Base-by-base conservation (phyloP, 2,329 filamentous ascomycete genomes). In the Pezicula rhizophila region DNA sequence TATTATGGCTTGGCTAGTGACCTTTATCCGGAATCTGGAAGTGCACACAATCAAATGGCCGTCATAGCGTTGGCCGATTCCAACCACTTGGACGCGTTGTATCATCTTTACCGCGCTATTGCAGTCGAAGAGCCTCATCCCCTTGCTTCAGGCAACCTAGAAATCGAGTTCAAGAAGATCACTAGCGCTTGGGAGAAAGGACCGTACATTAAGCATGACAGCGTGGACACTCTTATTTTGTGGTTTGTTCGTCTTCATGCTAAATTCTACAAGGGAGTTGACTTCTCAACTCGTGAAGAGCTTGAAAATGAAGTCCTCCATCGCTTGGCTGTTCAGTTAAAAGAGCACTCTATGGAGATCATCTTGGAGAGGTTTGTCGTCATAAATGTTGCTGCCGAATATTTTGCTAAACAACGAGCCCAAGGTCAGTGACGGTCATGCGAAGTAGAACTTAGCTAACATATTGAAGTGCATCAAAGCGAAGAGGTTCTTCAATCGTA, bases 181-280 rank as follows among this genome's bases (percentile, higher is more conserved):
- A 71, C 76, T 52, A 66, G 68, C 39, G 72, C 75, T 31, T 81
- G 77, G 78, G 69, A 75, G 10, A 79, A 78, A 59, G 71, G 50
- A 12, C 53, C 53, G 25, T 48, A 52, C 23, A 46, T 54, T 18
- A 57, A 55, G 38, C 56, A 46, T 8, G 59, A 62, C 33, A 53
- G 51, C 26, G 46, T 56, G 14, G 79, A 82, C 56, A 80, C 83
- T 33, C 77, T 96, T 48, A 74, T 84, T 42, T 80, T 82, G 45
- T 93, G 90, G 85, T 95, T 96, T 60, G 79, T 92, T 51, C 84
- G 86, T 57, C 77, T 96, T 39, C 92, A 96, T 64, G 89, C 89
- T 42, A 82, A 85, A 62, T 92, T 88, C 66, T 92, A 87, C 68
- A 84, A 84, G 52, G 90, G 89, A 28, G 76, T 85, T 51, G 77